Conservation (phyloP, 2,329 filamentous ascomycete genomes). For the Colletotrichum agaves region DNA sequence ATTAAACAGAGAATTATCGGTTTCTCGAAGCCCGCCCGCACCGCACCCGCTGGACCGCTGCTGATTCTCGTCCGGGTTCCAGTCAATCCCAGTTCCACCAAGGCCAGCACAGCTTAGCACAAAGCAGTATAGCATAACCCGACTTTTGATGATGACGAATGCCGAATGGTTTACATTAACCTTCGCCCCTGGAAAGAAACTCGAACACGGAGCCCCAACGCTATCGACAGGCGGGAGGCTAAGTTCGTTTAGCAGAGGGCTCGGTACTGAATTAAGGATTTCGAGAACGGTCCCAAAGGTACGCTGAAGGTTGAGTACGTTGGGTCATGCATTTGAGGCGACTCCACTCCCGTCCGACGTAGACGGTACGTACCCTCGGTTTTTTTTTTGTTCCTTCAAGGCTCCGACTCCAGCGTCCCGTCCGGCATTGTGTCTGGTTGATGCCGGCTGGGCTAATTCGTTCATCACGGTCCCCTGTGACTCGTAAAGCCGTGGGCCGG, state of each 20-base stretch:
- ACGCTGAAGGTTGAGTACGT: constrained; percentile 36
- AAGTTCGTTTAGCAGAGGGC: background rate
- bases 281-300: constrained; percentile 32
- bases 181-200: background rate
- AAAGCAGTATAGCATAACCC: background rate
- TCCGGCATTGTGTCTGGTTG: constrained; percentile 32
- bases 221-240: background rate
- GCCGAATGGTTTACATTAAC: constrained; percentile 4
- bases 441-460: constrained; percentile 33
- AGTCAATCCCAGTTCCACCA: background rate
- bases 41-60: background rate
- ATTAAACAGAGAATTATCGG: constrained; percentile 34
- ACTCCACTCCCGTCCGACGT: constrained; percentile 34
- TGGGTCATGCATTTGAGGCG: constrained; percentile 34
- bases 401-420: constrained; percentile 13
- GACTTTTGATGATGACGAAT: background rate
- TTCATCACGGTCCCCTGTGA: constrained; percentile 25
- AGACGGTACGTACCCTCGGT: constrained; percentile 25
- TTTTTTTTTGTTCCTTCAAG: constrained; percentile 20
- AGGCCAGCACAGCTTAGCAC: constrained; percentile 1
- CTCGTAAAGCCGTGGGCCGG: constrained; percentile 20
- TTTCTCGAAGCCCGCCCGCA: constrained; percentile 33
- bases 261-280: constrained; percentile 8
- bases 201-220: background rate
- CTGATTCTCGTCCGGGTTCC: background rate